phyloP scores from a whole-genome alignment of 2,329 filamentous ascomycete species.

The Aureobasidium vineae region DNA sequence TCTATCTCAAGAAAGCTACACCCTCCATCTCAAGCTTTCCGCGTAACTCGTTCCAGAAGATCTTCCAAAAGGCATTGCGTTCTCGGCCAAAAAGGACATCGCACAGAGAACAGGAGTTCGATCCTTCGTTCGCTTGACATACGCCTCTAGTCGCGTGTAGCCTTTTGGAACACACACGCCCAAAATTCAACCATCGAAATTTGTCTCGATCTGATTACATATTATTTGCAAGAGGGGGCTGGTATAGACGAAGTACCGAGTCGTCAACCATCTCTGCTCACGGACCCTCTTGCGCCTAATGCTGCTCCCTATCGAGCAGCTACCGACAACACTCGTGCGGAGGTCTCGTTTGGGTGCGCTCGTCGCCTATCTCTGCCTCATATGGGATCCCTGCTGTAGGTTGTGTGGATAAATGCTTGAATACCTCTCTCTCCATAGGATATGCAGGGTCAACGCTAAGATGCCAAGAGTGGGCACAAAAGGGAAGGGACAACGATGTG shows the following conservation, averaged over 20 bases:
- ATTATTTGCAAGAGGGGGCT: neutral
- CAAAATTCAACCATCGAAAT: neutral
- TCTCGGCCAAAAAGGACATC: neutral
- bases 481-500: neutral
- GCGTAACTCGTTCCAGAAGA: constrained; percentile 3
- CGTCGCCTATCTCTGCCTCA: neutral
- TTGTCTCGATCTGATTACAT: neutral
- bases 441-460: neutral
- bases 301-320: neutral
- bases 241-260: constrained; percentile 4
- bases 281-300: neutral
- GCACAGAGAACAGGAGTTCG: constrained; percentile 5
- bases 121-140: neutral
- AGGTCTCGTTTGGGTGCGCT: neutral
- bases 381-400: neutral
- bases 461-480: neutral
- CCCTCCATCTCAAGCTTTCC: neutral
- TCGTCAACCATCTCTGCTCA: neutral
- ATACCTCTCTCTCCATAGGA: neutral
- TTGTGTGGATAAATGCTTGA: neutral
- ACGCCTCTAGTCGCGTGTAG: neutral
- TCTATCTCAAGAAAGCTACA: neutral
- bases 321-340: neutral
- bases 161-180: neutral
- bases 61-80: neutral